These are phyloP conservation scores for Hapsidospora chrysogenum DNA, from an alignment of 495 filamentous ascomycete species.

Conservation along the genomic window DNA sequence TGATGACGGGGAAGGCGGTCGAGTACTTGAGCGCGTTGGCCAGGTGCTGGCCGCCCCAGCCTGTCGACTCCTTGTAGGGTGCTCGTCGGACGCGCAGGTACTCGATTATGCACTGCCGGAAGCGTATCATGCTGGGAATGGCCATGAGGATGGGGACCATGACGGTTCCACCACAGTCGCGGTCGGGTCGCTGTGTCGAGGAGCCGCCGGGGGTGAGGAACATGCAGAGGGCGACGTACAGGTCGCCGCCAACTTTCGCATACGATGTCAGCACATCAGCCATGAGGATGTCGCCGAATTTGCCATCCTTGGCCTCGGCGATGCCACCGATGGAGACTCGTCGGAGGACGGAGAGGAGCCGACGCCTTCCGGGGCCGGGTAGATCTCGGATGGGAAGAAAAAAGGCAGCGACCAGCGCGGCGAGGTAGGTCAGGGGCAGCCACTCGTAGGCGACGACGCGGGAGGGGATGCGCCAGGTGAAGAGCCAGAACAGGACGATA, in stretches of 20 bases:
- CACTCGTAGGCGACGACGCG: slow-evolving; percentile 59
- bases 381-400: slow-evolving; percentile 47
- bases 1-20: slow-evolving; percentile 79
- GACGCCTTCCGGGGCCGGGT: slow-evolving; percentile 54
- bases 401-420: slow-evolving; percentile 51
- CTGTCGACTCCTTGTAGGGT: slow-evolving; percentile 24
- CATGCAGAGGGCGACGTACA: slow-evolving; percentile 85
- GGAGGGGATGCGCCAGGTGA: slow-evolving; percentile 49
- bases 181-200: slow-evolving; percentile 65
- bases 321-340: slow-evolving; percentile 64
- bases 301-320: slow-evolving; percentile 65
- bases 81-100: slow-evolving; percentile 52
- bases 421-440: slow-evolving; percentile 66
- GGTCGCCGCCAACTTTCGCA: slow-evolving; percentile 74
- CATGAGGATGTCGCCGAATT: slow-evolving; percentile 87
- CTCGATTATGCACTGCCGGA: slow-evolving; percentile 86
- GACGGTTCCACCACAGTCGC: slow-evolving; percentile 58
- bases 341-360: slow-evolving; percentile 53
- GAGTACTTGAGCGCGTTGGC: slow-evolving; percentile 89
- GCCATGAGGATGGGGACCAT: slow-evolving; percentile 68
- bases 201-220: slow-evolving; percentile 49
- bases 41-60: slow-evolving; percentile 68
- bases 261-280: slow-evolving; percentile 92
- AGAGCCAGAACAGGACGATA: slow-evolving; percentile 63
- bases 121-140: slow-evolving; percentile 65